Evolutionary conservation across 148 eudicot genomes (phyloP), one percentile per base, ranked within the genome.

Genomic region (Rhododendron mucronatum): DNA sequence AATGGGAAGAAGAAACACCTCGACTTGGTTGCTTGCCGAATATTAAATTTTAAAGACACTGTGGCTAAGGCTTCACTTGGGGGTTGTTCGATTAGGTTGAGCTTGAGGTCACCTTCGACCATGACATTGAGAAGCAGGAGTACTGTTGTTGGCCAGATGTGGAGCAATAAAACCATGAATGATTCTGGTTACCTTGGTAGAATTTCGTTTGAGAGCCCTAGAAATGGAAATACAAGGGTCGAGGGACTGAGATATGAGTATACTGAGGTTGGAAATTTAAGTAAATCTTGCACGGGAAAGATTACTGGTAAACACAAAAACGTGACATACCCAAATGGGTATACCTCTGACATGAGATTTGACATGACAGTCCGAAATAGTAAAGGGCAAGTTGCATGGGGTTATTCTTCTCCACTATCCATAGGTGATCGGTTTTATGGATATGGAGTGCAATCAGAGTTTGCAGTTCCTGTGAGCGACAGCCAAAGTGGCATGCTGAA

Each of bases 341-440:
- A 82, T 81, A 92, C 98, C 10, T 86, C 86, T 71, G 94, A 97
- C 88, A 90, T 97, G 98, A 92, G 92, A 89, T 93, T 95, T 81
- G 93, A 92, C 88, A 91, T 97, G 95, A 61, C 84, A 83, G 95
- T 91, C 83, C 91, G 61, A 76, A 91, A 89, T 87, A 88, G 67
- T 51, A 91, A 88, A 86, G 93, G 91, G 48, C 87, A 91, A 20
- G 44, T 30, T 79, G 89, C 91, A 4, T 91, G 88, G 92, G 98
- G 99, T 39, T 90, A 90, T 83, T 90, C 95, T 53, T 90, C 92
- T 87, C 98, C 98, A 20, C 85, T 95, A 48, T 93, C 87, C 85
- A 92, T 94, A 51, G 91, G 90, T 84, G 93, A 90, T 84, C 86
- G 59, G 78, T 89, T 88, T 83, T 93, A 91, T 87, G 65, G 80